Conservation (phyloP, 164 flowering plant genomes). For the Tetracentron sinense region DNA sequence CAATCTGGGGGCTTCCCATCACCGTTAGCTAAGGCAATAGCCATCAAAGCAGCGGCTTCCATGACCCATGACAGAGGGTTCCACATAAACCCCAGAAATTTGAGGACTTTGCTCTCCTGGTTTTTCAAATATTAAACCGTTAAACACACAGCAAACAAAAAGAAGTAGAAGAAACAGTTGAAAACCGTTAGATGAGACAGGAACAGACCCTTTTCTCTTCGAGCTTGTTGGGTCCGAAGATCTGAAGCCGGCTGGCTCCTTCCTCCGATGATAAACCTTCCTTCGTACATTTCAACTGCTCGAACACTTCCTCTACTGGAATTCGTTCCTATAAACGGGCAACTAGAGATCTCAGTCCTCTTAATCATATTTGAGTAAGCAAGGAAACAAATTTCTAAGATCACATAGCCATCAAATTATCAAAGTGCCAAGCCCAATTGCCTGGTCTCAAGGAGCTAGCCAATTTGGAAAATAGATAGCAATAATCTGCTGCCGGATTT, state of each 20-base stretch:
- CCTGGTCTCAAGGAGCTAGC: too few species aligned
- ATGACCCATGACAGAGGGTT: slow-evolving; percentile 80
- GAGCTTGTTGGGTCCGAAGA: slow-evolving; percentile 78
- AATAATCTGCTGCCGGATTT: too few species aligned
- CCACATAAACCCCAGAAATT: slow-evolving; percentile 85
- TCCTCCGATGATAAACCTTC: slow-evolving; percentile 67
- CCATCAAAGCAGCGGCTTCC: slow-evolving; percentile 81
- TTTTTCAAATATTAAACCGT: slow-evolving; percentile 9
- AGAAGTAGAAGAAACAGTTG: not conserved
- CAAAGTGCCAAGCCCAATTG: too few species aligned
- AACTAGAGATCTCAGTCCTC: not conserved
- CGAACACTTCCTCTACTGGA: slow-evolving; percentile 71
- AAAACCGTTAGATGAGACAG: not conserved
- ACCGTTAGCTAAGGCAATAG: slow-evolving; percentile 71
- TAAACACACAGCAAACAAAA: not conserved
- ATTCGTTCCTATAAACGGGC: slow-evolving; percentile 42
- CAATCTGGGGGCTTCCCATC: slow-evolving; percentile 74
- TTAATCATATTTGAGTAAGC: too few species aligned
- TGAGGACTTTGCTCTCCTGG: slow-evolving; percentile 72
- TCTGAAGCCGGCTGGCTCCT: slow-evolving; percentile 61
- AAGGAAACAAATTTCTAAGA: too few species aligned
- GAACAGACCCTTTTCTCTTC: slow-evolving; percentile 69
- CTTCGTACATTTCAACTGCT: slow-evolving; percentile 61
- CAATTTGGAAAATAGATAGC: too few species aligned
- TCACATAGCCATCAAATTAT: too few species aligned